Conservation (phyloP, 495 filamentous ascomycete species). For the Neurospora sp. region DNA sequence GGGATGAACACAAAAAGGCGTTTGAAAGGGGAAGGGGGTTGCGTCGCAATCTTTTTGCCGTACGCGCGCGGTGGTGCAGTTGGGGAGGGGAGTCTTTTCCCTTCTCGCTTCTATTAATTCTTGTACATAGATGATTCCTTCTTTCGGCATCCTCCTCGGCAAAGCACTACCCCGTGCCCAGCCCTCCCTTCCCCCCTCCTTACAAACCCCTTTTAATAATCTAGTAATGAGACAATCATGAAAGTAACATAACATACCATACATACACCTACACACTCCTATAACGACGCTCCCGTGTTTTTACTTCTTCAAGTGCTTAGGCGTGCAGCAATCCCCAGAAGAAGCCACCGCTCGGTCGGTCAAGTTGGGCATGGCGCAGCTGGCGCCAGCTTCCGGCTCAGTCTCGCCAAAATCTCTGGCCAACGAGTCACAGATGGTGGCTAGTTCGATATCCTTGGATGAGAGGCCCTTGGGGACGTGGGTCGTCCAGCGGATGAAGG, state of each 20-base stretch:
- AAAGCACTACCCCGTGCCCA: background rate
- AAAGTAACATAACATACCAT: background rate
- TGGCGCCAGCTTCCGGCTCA: background rate
- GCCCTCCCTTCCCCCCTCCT: background rate
- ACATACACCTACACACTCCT: background rate
- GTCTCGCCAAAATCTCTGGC: constrained; percentile 43
- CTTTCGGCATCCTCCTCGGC: background rate
- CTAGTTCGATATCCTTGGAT: constrained; percentile 54
- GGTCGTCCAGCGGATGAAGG: constrained; percentile 63
- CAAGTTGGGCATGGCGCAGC: constrained; percentile 13
- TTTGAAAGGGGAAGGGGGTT: background rate
- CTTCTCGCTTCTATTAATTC: constrained; percentile 1
- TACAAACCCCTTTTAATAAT: background rate
- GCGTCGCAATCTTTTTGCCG: background rate
- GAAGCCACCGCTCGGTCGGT: constrained; percentile 25
- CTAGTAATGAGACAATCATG: constrained; percentile 6
- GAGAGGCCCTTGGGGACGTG: constrained; percentile 65
- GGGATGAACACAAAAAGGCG: background rate
- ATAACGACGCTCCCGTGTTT: too few relatives aligned
- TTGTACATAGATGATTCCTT: background rate
- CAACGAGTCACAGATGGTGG: constrained; percentile 53
- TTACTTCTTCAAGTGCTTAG: constrained; percentile 15
- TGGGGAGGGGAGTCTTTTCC: background rate
- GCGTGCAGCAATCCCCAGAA: constrained; percentile 39
- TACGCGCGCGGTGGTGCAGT: background rate